Percentiles rank a stretch among this genome's conserved stretches.
Evolutionary conservation across 1,284 basidiomycete species (phyloP).

Genomic region (Microbotryum lychnidis-dioicae): DNA sequence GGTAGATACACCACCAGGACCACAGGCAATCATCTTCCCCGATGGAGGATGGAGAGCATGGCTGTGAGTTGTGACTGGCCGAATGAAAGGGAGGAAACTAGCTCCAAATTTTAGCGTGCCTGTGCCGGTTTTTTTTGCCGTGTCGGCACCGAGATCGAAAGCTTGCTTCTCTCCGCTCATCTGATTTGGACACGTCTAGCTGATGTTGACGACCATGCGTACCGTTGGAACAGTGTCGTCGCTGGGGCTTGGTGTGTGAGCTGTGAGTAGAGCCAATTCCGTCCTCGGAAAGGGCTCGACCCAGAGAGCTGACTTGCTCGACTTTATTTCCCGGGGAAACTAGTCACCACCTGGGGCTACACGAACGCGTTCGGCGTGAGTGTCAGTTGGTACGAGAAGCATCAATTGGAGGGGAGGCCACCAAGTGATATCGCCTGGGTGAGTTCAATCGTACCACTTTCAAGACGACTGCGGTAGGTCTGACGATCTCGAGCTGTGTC

Average conservation of each 20-base stretch:
- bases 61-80: constrained; percentile 1
- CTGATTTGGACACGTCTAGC: neutral
- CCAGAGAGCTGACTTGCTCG: neutral
- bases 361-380: constrained; percentile 29
- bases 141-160: neutral
- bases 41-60: constrained; percentile 13
- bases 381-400: constrained; percentile 27
- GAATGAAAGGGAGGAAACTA: neutral
- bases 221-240: constrained; percentile 12
- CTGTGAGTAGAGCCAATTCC: constrained; percentile 6
- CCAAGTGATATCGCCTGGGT: constrained; percentile 20
- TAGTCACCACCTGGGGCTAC: constrained; percentile 1
- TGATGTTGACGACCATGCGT: neutral
- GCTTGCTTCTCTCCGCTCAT: neutral
- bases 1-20: too few species aligned
- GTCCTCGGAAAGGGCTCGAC: neutral
- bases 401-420: neutral
- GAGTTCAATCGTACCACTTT: neutral
- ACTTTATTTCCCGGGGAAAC: neutral
- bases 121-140: neutral
- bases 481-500: neutral
- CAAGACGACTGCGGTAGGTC: neutral
- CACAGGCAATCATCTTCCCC: neutral
- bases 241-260: constrained; percentile 27
- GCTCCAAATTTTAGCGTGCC: too few species aligned